Evolutionary conservation across 495 filamentous ascomycete species (phyloP).

Genomic region (Aspergillus mulundensis): DNA sequence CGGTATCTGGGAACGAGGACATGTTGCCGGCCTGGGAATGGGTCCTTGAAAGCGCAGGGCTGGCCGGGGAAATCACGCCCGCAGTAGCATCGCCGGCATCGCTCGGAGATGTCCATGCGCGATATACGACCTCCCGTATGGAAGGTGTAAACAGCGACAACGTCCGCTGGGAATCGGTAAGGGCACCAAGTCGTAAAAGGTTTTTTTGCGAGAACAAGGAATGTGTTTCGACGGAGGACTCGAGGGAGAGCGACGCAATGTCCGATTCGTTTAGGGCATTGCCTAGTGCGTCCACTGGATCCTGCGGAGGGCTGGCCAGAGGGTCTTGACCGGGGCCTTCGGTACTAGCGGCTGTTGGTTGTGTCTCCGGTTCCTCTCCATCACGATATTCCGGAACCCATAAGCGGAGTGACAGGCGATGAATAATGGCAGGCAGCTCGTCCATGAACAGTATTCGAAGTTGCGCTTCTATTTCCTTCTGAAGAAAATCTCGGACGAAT

Average conservation of each 20-base stretch:
- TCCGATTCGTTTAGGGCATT: conserved; percentile 68
- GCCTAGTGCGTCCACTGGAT: conserved; percentile 72
- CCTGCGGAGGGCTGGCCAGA: conserved; percentile 70
- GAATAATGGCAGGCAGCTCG: conserved; percentile 92
- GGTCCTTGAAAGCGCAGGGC: conserved; percentile 50
- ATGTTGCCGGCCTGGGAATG: conserved; percentile 59
- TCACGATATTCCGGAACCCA: conserved; percentile 85
- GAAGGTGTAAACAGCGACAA: conserved; percentile 81
- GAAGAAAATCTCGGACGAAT: conserved; percentile 94
- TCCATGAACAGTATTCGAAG: conserved; percentile 93
- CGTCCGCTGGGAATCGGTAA: conserved; percentile 80
- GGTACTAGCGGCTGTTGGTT: conserved; percentile 24
- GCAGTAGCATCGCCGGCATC: conserved; percentile 62
- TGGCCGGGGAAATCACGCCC: conserved; percentile 51
- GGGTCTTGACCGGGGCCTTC: conserved; percentile 64
- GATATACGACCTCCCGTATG: conserved; percentile 78
- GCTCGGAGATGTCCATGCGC: conserved; percentile 82
- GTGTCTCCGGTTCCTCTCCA: conserved; percentile 48
- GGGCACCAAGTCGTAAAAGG: conserved; percentile 66
- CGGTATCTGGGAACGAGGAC: conserved; percentile 49
- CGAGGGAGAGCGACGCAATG: conserved; percentile 69
- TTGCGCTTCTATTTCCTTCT: conserved; percentile 95
- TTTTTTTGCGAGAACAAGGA: conserved; percentile 90
- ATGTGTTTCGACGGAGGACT: conserved; percentile 70
- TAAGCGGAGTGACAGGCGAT: conserved; percentile 80